Evolutionary conservation across 805 yeast genomes (phyloP), one percentile per base, ranked within the genome.

Genomic region (Metschnikowia similis): DNA sequence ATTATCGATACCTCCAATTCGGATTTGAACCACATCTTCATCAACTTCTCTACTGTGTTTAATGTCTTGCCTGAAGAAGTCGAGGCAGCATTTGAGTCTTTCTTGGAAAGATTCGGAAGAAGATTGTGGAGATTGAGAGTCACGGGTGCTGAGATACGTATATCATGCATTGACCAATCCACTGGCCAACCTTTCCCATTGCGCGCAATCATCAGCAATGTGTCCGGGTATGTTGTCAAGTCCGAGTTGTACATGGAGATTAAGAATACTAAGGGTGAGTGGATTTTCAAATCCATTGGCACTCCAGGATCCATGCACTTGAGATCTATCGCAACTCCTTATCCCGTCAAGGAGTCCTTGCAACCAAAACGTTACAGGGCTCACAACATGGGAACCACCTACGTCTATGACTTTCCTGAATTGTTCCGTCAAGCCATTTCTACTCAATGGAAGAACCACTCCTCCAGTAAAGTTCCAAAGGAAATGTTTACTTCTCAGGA

Each of bases 341-440:
- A 94, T 67, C 96, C 98, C 51, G 96, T 95, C 31, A 94, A 94
- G 77, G 99, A 94, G 74, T 91, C 96, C 75, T 80, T 94, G 64
- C 99, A 94, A 76, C 97, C 98, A 62, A 94, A 94, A 73, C 89
- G 99, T 74, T 95, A 95, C 78, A 88, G 86, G 76, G 99, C 99
- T 45, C 98, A 94, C 71, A 79, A 89, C 62, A 87, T 94, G 91
- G 99, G 99, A 56, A 94, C 99, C 16, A 91, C 99, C 9, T 94
- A 89, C 66, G 97, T 89, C 45, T 94, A 95, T 65, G 99, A 94
- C 71, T 95, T 94, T 94, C 99, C 99, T 47, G 99, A 94, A 68
- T 75, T 94, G 63, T 94, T 95, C 86, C 88, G 91, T 63, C 97
- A 94, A 75, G 96, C 97, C 35, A 79, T 88, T 35, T 69, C 82